A percentile compares a stretch with the other conserved stretches of the same genome.
These are phyloP conservation scores for Lentinula novae-zelandiae DNA, from an alignment of 1,284 basidiomycete species.

Conservation along the genomic window DNA sequence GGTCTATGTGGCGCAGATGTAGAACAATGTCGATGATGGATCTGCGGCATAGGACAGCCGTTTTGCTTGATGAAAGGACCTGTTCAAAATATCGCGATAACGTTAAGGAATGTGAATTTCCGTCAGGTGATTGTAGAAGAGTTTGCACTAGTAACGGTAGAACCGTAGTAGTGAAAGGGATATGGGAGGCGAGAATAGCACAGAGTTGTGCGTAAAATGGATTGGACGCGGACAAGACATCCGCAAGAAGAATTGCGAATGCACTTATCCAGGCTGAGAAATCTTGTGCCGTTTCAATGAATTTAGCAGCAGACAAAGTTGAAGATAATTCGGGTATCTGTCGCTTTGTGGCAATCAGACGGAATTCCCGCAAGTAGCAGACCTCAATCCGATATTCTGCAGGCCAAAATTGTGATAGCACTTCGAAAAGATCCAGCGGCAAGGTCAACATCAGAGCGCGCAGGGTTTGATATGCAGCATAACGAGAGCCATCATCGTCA, in stretches of 20 bases:
- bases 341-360: slow-evolving; percentile 27
- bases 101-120: slow-evolving; percentile 8
- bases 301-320: slow-evolving; percentile 33
- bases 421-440: slow-evolving; percentile 24
- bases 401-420: slow-evolving; percentile 32
- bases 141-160: slow-evolving; percentile 78
- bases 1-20: slow-evolving; percentile 71
- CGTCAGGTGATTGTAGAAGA: slow-evolving; percentile 45
- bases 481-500: slow-evolving; percentile 42
- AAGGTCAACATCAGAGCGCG: slow-evolving; percentile 50
- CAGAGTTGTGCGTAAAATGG: slow-evolving; percentile 69
- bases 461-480: slow-evolving; percentile 62
- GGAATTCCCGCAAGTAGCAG: slow-evolving; percentile 46
- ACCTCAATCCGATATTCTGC: slow-evolving; percentile 48
- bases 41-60: slow-evolving; percentile 47
- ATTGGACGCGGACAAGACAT: slow-evolving; percentile 51
- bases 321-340: slow-evolving; percentile 32
- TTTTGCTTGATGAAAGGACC: slow-evolving; percentile 44
- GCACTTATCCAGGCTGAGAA: slow-evolving; percentile 66
- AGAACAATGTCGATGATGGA: slow-evolving; percentile 79
- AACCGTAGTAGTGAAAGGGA: slow-evolving; percentile 59
- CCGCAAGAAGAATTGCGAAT: slow-evolving; percentile 59
- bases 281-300: slow-evolving; percentile 36
- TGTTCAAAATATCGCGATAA: slow-evolving; percentile 66
- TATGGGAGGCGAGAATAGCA: slow-evolving; percentile 52